Conservation (phyloP, 495 filamentous ascomycete genomes). For the Oleoguttula mirabilis region DNA sequence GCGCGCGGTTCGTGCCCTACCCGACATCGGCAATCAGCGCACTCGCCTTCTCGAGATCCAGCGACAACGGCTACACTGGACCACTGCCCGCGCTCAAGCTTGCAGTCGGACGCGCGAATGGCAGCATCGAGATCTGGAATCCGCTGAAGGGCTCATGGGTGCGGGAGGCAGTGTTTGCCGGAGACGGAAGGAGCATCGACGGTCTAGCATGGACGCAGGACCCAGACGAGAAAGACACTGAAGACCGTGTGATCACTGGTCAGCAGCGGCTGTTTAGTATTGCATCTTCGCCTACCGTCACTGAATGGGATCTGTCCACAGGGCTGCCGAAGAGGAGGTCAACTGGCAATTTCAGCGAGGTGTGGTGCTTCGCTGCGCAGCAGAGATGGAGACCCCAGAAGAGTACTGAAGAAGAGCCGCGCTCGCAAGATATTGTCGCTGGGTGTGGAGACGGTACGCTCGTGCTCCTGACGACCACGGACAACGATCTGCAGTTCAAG, state of each 20-base stretch:
- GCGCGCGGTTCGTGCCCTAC: constrained; percentile 93
- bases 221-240: constrained; percentile 49
- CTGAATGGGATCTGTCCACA: constrained; percentile 83
- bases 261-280: constrained; percentile 87
- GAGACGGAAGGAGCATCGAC: constrained; percentile 81
- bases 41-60: constrained; percentile 80
- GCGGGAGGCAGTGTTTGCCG: constrained; percentile 74
- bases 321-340: constrained; percentile 66
- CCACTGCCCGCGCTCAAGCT: constrained; percentile 52
- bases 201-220: constrained; percentile 89
- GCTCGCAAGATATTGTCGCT: constrained; percentile 63
- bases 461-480: constrained; percentile 71
- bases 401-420: constrained; percentile 31
- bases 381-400: constrained; percentile 43
- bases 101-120: constrained; percentile 84
- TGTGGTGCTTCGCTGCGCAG: constrained; percentile 93
- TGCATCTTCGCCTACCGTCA: constrained; percentile 80
- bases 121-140: constrained; percentile 98
- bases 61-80: constrained; percentile 37
- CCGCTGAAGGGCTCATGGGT: constrained; percentile 74
- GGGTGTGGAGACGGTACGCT: constrained; percentile 89
- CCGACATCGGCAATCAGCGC: constrained; percentile 87
- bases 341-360: constrained; percentile 85
- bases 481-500: constrained; percentile 63
- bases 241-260: constrained; percentile 51